A percentile compares a stretch with the other conserved stretches of the same genome.
phyloP scores from a whole-genome alignment of 2,329 filamentous ascomycete genomes.

The Pseudopithomyces maydicus region DNA sequence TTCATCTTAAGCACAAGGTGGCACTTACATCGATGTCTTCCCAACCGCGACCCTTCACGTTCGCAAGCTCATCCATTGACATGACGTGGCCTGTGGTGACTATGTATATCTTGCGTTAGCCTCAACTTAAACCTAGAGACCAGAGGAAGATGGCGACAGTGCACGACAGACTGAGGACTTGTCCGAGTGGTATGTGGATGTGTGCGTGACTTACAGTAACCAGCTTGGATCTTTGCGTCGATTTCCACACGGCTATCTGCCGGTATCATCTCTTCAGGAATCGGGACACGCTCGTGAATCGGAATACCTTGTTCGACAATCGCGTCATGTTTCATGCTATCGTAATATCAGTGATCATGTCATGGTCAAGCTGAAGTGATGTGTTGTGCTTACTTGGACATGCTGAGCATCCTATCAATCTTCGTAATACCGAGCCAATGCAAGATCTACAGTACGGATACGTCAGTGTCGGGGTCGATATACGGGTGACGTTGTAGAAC shows the following conservation, averaged over 20 bases:
- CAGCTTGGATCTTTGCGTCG: slow-evolving; percentile 96
- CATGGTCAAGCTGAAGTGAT: background rate
- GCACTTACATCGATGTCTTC: slow-evolving; percentile 66
- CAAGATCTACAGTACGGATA: slow-evolving; percentile 62
- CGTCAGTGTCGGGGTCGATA: slow-evolving; percentile 15
- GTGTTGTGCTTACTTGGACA: slow-evolving; percentile 78
- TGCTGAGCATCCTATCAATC: slow-evolving; percentile 97
- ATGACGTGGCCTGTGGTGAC: slow-evolving; percentile 88
- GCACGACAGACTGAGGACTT: no score
- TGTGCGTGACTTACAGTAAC: slow-evolving; percentile 64
- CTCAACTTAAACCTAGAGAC: background rate
- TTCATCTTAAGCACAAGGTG: background rate
- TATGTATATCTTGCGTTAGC: slow-evolving; percentile 33
- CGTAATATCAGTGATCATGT: slow-evolving; percentile 10
- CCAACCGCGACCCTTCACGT: slow-evolving; percentile 90
- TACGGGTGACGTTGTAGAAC: background rate
- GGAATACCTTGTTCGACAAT: slow-evolving; percentile 86
- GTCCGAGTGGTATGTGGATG: background rate
- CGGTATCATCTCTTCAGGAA: slow-evolving; percentile 92
- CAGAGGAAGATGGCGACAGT: no score
- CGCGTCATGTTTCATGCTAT: slow-evolving; percentile 87
- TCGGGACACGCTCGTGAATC: slow-evolving; percentile 86
- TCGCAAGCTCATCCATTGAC: slow-evolving; percentile 82
- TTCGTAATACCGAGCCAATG: slow-evolving; percentile 99
- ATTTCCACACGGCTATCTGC: slow-evolving; percentile 97